Percentiles rank a stretch among this genome's conserved stretches.
phyloP scores from a whole-genome alignment of 148 eudicot species.

The Hydrangea macrophylla region DNA sequence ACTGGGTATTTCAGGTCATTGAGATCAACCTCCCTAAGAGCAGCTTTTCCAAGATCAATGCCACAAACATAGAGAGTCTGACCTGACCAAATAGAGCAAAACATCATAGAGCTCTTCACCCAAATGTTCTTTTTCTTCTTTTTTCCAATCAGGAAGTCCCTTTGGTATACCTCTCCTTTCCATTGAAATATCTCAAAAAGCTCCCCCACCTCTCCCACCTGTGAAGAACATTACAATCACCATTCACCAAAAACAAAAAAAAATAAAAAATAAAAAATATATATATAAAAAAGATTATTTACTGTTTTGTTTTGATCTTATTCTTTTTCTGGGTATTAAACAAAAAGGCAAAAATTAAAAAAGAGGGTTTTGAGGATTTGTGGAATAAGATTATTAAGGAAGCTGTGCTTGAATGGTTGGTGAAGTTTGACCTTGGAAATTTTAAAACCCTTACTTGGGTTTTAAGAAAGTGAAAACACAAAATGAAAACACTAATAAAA shows the following conservation, averaged over 20 bases:
- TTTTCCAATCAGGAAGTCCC: slow-evolving; percentile 68
- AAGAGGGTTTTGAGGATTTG: background rate
- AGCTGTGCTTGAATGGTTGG: background rate
- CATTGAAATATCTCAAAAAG: slow-evolving; percentile 74
- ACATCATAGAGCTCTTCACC: slow-evolving; percentile 78
- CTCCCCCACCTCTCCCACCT: slow-evolving; percentile 80
- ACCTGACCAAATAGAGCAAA: slow-evolving; percentile 56
- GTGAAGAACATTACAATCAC: background rate
- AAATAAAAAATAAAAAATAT: too few species aligned
- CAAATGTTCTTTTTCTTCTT: slow-evolving; percentile 57
- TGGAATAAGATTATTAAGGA: too few species aligned
- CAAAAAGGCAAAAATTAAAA: background rate
- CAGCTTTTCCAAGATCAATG: slow-evolving; percentile 59
- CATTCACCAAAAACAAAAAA: background rate
- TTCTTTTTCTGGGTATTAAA: background rate
- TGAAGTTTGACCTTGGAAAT: slow-evolving; percentile 5
- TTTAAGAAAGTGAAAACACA: background rate
- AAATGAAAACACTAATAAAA: background rate
- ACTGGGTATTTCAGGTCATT: slow-evolving; percentile 63
- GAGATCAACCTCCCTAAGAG: slow-evolving; percentile 51
- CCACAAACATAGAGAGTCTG: slow-evolving; percentile 63
- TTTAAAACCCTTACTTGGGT: background rate
- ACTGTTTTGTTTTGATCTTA: slow-evolving; percentile 3
- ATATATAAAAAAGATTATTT: too few species aligned
- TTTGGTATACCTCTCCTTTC: slow-evolving; percentile 69